Evolutionary conservation across 208 protist species (phyloP).

Genomic region (Vickermania spadyakhi): DNA sequence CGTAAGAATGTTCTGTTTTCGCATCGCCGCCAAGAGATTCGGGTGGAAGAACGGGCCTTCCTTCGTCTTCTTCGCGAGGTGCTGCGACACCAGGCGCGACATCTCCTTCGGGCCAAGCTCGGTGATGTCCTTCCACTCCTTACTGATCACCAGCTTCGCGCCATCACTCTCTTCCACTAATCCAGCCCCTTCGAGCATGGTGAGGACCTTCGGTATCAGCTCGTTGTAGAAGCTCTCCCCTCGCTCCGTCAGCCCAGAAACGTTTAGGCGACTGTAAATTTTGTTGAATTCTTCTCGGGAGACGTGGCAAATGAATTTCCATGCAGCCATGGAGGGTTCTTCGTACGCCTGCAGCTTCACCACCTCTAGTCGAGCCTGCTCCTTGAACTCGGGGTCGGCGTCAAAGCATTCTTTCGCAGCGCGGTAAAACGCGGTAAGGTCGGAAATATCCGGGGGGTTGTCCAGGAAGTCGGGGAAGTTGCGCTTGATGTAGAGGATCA

Average conservation of each 20-base stretch:
- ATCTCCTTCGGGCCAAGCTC: slow-evolving; percentile 73
- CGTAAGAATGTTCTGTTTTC: slow-evolving; percentile 52
- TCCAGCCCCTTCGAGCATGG: slow-evolving; percentile 66
- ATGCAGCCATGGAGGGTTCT: slow-evolving; percentile 68
- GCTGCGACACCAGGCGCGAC: slow-evolving; percentile 66
- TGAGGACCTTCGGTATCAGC: slow-evolving; percentile 80
- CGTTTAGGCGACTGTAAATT: slow-evolving; percentile 90
- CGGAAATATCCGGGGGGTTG: slow-evolving; percentile 84
- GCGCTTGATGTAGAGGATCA: slow-evolving; percentile 95
- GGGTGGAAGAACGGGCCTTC: slow-evolving; percentile 45
- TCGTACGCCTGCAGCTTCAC: slow-evolving; percentile 87
- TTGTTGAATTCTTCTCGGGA: slow-evolving; percentile 90
- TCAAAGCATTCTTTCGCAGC: slow-evolving; percentile 93
- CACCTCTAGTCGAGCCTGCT: slow-evolving; percentile 82
- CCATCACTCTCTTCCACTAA: slow-evolving; percentile 78
- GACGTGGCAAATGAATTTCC: slow-evolving; percentile 91
- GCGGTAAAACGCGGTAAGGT: slow-evolving; percentile 94
- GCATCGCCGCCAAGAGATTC: slow-evolving; percentile 76
- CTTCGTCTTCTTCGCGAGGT: slow-evolving; percentile 46
- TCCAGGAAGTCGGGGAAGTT: slow-evolving; percentile 86
- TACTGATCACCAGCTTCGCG: slow-evolving; percentile 79
- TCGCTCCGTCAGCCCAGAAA: slow-evolving; percentile 69
- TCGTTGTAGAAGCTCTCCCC: slow-evolving; percentile 97
- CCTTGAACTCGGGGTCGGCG: slow-evolving; percentile 90
- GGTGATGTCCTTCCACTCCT: slow-evolving; percentile 45